phyloP scores from a whole-genome alignment of 768 basidiomycete species.

The Termitomyces sp. region DNA sequence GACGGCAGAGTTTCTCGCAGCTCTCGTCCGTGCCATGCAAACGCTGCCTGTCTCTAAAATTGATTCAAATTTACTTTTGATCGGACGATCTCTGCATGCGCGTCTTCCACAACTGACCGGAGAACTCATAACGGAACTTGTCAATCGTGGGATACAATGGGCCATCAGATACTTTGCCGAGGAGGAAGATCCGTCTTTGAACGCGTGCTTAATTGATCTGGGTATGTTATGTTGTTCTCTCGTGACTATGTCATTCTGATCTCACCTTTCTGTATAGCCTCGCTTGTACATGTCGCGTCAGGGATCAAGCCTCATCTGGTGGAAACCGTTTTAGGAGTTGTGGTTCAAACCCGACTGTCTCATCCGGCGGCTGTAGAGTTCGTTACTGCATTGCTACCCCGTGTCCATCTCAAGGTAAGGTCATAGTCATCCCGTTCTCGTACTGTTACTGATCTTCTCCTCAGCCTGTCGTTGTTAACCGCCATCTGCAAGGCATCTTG shows the following conservation, averaged over 20 bases:
- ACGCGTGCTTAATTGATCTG: constrained; percentile 28
- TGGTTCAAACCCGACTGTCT: constrained; percentile 57
- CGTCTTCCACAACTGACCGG: constrained; percentile 18
- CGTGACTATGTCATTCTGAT: constrained; percentile 1
- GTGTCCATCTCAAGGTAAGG: constrained; percentile 58
- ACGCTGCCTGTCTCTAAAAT: constrained; percentile 20
- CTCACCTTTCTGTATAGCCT: constrained; percentile 18
- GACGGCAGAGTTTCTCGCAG: constrained; percentile 15
- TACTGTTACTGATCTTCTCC: constrained; percentile 10
- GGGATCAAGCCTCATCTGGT: constrained; percentile 53
- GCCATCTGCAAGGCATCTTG: constrained; percentile 69
- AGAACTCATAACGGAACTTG: constrained; percentile 23
- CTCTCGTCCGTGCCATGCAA: constrained; percentile 24
- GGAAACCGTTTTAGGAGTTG: constrained; percentile 66
- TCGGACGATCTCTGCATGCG: constrained; percentile 26
- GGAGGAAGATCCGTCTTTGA: constrained; percentile 15
- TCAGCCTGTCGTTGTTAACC: constrained; percentile 70
- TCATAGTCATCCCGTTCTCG: not conserved
- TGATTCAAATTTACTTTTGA: constrained; percentile 24
- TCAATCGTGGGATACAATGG: constrained; percentile 51
- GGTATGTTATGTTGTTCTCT: constrained; percentile 33
- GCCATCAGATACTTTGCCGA: constrained; percentile 44
- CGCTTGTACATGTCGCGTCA: constrained; percentile 24
- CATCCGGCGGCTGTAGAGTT: constrained; percentile 39
- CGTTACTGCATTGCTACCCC: constrained; percentile 33